Evolutionary conservation across 2,329 filamentous ascomycete genomes (phyloP).

Genomic region (Hypomyces perniciosus): DNA sequence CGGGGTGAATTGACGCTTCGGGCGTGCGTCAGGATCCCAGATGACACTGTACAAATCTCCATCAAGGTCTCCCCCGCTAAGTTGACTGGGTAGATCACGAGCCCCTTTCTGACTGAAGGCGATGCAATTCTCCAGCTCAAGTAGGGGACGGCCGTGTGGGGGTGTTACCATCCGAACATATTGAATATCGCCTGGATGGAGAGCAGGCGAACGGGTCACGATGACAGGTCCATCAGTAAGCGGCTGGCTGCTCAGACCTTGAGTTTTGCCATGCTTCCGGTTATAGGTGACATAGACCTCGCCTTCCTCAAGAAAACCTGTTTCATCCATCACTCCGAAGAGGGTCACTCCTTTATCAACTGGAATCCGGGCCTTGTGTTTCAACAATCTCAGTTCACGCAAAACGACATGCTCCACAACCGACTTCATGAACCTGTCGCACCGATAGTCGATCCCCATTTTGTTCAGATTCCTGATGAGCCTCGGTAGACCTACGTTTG

Average conservation of each 20-base stretch:
- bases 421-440: constrained; percentile 63
- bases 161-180: constrained; percentile 57
- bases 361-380: constrained; percentile 71
- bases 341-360: constrained; percentile 66
- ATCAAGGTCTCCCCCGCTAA: constrained; percentile 78
- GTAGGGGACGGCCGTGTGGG: constrained; percentile 52
- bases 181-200: constrained; percentile 79
- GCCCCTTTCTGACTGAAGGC: constrained; percentile 67
- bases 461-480: constrained; percentile 55
- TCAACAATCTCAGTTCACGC: constrained; percentile 65
- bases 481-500: constrained; percentile 52
- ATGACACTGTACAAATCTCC: constrained; percentile 79
- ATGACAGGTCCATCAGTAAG: constrained; percentile 43
- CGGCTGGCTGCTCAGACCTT: constrained; percentile 21
- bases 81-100: constrained; percentile 70
- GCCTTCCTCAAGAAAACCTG: constrained; percentile 56
- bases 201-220: constrained; percentile 71
- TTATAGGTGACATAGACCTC: constrained; percentile 63
- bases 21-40: constrained; percentile 54
- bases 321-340: constrained; percentile 82
- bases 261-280: constrained; percentile 20
- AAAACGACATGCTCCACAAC: constrained; percentile 65
- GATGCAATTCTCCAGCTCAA: constrained; percentile 63
- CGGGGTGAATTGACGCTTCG: constrained; percentile 40
- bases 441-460: constrained; percentile 58